phyloP scores from a whole-genome alignment of 331 rosid genomes.

The Ulmus americana region DNA sequence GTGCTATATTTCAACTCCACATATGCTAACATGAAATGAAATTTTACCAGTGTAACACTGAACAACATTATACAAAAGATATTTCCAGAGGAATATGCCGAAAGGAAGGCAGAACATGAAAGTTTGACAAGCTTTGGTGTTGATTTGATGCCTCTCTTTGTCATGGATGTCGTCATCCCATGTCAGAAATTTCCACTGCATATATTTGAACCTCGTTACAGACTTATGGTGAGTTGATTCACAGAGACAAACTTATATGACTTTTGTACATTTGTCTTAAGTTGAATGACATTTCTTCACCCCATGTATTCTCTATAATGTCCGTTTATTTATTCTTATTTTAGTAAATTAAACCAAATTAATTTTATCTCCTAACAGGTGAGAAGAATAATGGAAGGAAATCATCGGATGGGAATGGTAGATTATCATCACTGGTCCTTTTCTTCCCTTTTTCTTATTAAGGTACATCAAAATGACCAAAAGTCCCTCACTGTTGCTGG shows the following conservation, averaged over 20 bases:
- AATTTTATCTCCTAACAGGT: slow-evolving; percentile 45
- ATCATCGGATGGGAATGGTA: slow-evolving; percentile 99
- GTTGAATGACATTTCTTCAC: not conserved
- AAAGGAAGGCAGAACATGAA: slow-evolving; percentile 75
- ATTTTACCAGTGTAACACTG: slow-evolving; percentile 69
- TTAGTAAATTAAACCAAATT: not conserved
- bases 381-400: slow-evolving; percentile 98
- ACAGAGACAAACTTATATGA: not conserved
- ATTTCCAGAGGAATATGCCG: slow-evolving; percentile 88
- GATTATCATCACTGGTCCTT: slow-evolving; percentile 31
- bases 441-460: slow-evolving; percentile 27
- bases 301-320: not conserved
- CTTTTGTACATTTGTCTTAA: not conserved
- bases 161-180: slow-evolving; percentile 95
- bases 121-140: slow-evolving; percentile 55
- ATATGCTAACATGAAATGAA: slow-evolving; percentile 22
- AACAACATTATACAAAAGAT: slow-evolving; percentile 81
- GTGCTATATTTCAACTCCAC: slow-evolving; percentile 10
- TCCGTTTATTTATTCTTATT: not conserved
- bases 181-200: slow-evolving; percentile 86
- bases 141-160: slow-evolving; percentile 93
- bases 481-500: slow-evolving; percentile 21
- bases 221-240: slow-evolving; percentile 83
- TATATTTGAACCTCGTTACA: slow-evolving; percentile 97
- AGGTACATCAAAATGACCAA: slow-evolving; percentile 24